Evolutionary conservation across 306 rosid genomes (phyloP), one percentile per base, ranked within the genome.

Genomic region (Cicer arietinum): DNA sequence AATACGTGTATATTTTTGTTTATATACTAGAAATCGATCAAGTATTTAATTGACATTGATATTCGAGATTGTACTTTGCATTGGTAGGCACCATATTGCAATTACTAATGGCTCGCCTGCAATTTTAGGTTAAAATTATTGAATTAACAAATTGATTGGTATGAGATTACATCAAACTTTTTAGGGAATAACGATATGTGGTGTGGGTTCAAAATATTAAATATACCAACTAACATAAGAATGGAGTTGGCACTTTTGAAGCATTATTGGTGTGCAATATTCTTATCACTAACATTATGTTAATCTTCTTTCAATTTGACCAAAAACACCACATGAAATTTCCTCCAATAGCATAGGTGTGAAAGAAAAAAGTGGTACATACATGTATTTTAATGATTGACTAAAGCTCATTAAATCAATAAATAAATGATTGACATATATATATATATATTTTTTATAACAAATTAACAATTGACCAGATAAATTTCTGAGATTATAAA

Each of bases 301-400:
- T 81, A 76, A 76, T 81, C 81, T 67, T 70, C 75, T 63, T 61
- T 46, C 62, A 54, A 8, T 41, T 35, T 81, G 47, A 80, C 69
- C 75, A 64, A 62, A 62, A 77, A 3, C 45, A 77, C 37, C 51
- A 45, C 47, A n/a, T 12, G 13, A 7, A 60, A 42, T 7, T 51
- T 51, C 41, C 46, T 46, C 43, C 54, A 4, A 10, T 45, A 14
- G 10, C 13, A 45, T 57, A 59, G 54, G 42, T 18, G 60, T 48
- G 44, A 43, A 25, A 5, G 7, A 66, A 64, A 46, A 58, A 58
- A 71, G 53, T 73, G 5, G 1, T 1, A 41, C 35, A 25, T 9
- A 48, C 22, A 58, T 9, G 16, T 64, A 43, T 54, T 71, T 16
- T 62, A 17, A 12, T 77, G 48, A 73, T 82, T 67, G 82, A 77